Base-by-base conservation (phyloP, 441 rosid species). In the Capsella rubella region DNA sequence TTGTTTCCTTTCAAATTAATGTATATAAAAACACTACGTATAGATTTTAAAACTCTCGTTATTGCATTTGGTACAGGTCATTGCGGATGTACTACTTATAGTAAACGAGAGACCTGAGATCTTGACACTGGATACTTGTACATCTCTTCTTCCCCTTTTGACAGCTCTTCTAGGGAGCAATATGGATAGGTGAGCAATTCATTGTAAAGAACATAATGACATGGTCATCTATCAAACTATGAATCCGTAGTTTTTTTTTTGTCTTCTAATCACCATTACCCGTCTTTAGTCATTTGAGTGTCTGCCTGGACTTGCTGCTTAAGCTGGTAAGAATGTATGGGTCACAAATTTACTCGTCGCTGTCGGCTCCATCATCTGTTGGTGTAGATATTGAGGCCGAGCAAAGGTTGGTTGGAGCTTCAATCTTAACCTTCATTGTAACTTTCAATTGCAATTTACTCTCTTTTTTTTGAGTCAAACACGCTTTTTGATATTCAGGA, bases 341-440 rank as follows among this genome's bases (percentile, higher is more conserved):
- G 65, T 78, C 88, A 15, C 79, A 86, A 87, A 84, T 95, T 50
- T 91, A 93, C 82, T 86, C 98, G 29, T 83, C 96, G 16, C 69
- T 93, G 40, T 93, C 93, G 3, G 94, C 98, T 75, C 84, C 94
- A 50, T 75, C 89, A 49, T 82, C 97, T 52, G 91, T 90, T 77
- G 99, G 99, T 60, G 93, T 91, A 70, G 98, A 96, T 81, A 90
- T 96, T 56, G 99, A 96, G 84, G 98, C 97, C 32, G 98, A 96
- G 77, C 93, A 89, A 81, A 96, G 99, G 99, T 92, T 51, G 34
- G 84, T 67, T 4, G 29, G 11, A 6, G 18, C 43, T 75, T 60
- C 69, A 32, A 32, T 51, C 73, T 58, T 70, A 43, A 35, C 21
- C 64, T 67, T 43, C 67, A 58, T 62, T 42, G 6, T 57, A 49